Conservation (phyloP, 441 rosid species). For the Erodium trifolium region DNA sequence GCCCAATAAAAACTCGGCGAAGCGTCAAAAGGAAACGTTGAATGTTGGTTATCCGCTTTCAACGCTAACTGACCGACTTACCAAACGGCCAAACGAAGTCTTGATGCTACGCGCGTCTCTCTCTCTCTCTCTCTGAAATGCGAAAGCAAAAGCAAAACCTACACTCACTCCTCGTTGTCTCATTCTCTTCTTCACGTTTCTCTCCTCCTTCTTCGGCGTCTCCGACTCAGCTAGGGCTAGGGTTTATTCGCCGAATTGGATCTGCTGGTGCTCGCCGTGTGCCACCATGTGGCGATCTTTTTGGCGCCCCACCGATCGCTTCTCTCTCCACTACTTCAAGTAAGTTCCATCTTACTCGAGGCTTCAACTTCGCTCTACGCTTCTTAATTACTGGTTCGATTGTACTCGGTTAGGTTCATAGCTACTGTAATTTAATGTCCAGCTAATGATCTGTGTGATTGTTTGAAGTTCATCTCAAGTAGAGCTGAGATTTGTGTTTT, state of each 20-base stretch:
- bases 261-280: slow-evolving; percentile 16
- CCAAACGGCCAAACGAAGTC: slow-evolving; percentile 6
- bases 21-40: not conserved
- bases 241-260: slow-evolving; percentile 4
- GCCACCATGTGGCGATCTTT: slow-evolving; percentile 55
- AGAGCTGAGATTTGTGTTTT: not conserved
- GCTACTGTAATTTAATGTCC: not conserved
- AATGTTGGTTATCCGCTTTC: slow-evolving; percentile 8
- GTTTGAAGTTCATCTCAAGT: not conserved
- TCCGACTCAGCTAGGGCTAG: not conserved
- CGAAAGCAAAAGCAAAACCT: not conserved
- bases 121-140: not conserved
- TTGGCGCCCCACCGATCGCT: slow-evolving; percentile 72
- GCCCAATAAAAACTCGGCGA: not conserved
- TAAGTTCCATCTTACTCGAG: slow-evolving; percentile 16
- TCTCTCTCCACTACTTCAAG: slow-evolving; percentile 63
- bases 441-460: not conserved
- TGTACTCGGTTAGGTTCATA: not conserved
- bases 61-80: slow-evolving; percentile 2
- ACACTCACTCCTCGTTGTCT: not conserved
- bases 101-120: not conserved
- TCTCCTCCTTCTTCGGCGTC: not conserved
- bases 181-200: not conserved
- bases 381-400: not conserved
- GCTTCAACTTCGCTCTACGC: not conserved